Base-by-base conservation (phyloP, 352 stramenopile species). In the Globisporangium paroecandrum region DNA sequence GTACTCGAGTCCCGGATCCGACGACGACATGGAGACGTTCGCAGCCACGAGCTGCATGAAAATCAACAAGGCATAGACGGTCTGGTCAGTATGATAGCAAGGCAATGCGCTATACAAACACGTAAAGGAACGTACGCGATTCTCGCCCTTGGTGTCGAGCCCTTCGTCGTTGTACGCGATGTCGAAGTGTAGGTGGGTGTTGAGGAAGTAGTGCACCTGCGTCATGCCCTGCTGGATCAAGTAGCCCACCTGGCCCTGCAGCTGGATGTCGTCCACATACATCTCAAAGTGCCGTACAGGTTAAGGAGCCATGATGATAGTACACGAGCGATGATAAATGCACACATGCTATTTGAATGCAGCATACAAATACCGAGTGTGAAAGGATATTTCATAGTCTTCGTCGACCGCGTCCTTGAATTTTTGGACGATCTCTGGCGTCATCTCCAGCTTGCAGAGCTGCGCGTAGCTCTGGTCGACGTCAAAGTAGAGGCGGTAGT, bases 331-430 rank as follows among this genome's bases (percentile, higher is more conserved):
- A 32, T 32, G 27, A 32, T 32, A 32, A 32, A 32, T 32, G 3
- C 77, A 69, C 65, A 67, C 65, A 56, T 58, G n/a, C 25, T 24
- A 34, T 47, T 47, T 13, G 41, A 47, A 46, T 62, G 43, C 15
- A 51, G 27, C 5, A 66, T 34, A 22, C 18, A 66, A 8, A 49
- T 6, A 9, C 7, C 15, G 53, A 53, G 32, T 15, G 56, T 53
- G 65, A 72, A 72, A 82, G 72, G 75, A 82, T 82, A 85, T 85
- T 66, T 89, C 98, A 78, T 98, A 99, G 78, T 98, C 94, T 71
- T 99, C 95, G 68, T 99, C 91, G 63, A 99, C 97, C 0, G 96
- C 97, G 49, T 98, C 90, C 58, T 95, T 97, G 66, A 99, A 97
- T 15, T 82, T 77, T 62, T 93, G 83, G 58, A 98, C 73, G 27